phyloP scores from a whole-genome alignment of 371 early-diverging fungal species.

The Homolaphlyctis polyrhiza region DNA sequence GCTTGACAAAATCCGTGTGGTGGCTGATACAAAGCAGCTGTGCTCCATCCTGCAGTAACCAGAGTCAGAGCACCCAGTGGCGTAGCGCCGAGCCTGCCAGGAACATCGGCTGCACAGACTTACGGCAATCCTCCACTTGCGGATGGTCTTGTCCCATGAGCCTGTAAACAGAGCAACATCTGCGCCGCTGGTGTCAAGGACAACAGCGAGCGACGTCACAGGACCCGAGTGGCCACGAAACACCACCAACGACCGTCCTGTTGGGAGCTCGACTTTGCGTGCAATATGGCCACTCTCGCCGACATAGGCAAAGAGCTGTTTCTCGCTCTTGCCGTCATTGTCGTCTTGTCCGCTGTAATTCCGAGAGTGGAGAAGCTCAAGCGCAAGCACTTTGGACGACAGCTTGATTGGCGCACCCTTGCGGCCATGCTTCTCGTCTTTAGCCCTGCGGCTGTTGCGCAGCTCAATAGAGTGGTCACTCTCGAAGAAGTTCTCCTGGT shows the following conservation, averaged over 20 bases:
- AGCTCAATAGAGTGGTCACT: conserved; percentile 65
- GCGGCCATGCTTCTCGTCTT: conserved; percentile 15
- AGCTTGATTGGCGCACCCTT: conserved; percentile 55
- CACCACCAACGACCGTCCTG: conserved; percentile 51
- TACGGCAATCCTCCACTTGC: conserved; percentile 63
- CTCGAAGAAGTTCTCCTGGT: conserved; percentile 71
- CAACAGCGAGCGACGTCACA: conserved; percentile 60
- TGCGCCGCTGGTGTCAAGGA: conserved; percentile 29
- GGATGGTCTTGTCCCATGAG: conserved; percentile 78
- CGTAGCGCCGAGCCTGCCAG: neutral
- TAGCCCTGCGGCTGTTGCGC: conserved; percentile 50
- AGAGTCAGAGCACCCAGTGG: neutral
- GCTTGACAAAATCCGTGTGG: conserved; percentile 75
- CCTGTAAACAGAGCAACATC: conserved; percentile 63
- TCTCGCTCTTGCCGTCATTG: neutral
- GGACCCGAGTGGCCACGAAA: conserved; percentile 80
- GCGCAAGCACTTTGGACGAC: conserved; percentile 59
- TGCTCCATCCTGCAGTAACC: neutral
- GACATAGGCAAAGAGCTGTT: conserved; percentile 33
- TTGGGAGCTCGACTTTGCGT: conserved; percentile 52
- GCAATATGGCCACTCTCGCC: conserved; percentile 61
- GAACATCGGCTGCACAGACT: neutral
- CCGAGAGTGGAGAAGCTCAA: conserved; percentile 19
- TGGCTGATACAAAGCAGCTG: conserved; percentile 7
- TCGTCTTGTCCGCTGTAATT: neutral